A percentile compares a stretch with the other conserved stretches of the same genome.
Conservation (phyloP, 1,284 basidiomycete genomes). For the Papiliotrema nemorosa region DNA sequence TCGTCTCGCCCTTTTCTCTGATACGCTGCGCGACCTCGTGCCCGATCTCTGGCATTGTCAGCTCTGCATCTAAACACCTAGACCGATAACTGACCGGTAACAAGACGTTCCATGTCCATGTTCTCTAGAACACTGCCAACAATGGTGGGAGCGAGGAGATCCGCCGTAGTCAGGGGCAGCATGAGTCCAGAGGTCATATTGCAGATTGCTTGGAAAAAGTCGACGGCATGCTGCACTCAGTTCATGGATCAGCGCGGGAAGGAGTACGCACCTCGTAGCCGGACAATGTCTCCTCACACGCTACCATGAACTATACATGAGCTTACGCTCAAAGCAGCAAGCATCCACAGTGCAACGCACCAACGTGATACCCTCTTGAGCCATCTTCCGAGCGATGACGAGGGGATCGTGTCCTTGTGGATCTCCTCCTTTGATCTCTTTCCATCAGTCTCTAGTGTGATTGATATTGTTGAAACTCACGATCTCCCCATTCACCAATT, state of each 20-base stretch:
- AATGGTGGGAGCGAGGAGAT: slow-evolving; percentile 94
- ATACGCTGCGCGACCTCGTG: slow-evolving; percentile 89
- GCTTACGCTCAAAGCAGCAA: slow-evolving; percentile 3
- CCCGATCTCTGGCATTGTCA: slow-evolving; percentile 65
- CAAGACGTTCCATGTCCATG: slow-evolving; percentile 95
- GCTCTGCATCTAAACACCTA: background rate
- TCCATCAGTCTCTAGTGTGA: background rate
- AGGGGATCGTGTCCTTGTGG: slow-evolving; percentile 89
- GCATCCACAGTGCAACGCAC: slow-evolving; percentile 52
- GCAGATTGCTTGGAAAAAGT: slow-evolving; percentile 92
- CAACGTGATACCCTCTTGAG: slow-evolving; percentile 80
- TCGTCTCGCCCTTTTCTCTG: slow-evolving; percentile 62
- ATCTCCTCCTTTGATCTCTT: slow-evolving; percentile 84
- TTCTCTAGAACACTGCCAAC: slow-evolving; percentile 94
- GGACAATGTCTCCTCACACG: slow-evolving; percentile 94
- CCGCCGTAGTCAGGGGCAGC: slow-evolving; percentile 93
- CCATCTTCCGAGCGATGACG: slow-evolving; percentile 82
- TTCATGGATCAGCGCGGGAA: slow-evolving; percentile 8
- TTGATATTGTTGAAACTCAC: slow-evolving; percentile 19
- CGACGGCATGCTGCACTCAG: slow-evolving; percentile 71
- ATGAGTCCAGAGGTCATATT: slow-evolving; percentile 90
- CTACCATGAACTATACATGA: slow-evolving; percentile 79
- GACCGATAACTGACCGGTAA: slow-evolving; percentile 48
- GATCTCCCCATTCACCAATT: slow-evolving; percentile 46
- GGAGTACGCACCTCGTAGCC: slow-evolving; percentile 81